phyloP scores from a whole-genome alignment of 257 asterid species.

The Solanum lycopersicoides region DNA sequence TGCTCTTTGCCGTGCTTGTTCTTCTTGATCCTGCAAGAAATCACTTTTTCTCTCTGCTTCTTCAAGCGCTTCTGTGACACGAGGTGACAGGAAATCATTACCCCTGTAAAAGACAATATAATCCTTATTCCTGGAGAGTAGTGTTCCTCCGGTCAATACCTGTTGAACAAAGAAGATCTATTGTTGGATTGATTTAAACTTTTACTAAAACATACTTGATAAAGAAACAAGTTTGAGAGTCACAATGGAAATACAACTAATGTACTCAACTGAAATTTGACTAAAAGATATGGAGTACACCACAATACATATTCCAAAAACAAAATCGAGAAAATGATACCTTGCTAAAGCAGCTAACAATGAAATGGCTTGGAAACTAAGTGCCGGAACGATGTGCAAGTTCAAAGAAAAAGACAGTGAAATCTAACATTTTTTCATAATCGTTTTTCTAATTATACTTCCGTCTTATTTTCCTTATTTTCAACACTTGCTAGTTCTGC shows the following conservation, averaged over 20 bases:
- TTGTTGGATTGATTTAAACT: neutral
- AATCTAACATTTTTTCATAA: neutral
- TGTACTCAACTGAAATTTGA: neutral
- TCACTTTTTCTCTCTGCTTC: conserved; percentile 49
- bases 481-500: neutral
- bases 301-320: neutral
- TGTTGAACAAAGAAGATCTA: conserved; percentile 15
- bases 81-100: conserved; percentile 71
- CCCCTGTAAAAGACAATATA: conserved; percentile 88
- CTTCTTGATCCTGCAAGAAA: conserved; percentile 72
- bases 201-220: neutral
- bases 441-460: neutral
- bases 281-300: neutral
- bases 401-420: neutral
- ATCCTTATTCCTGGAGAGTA: conserved; percentile 86
- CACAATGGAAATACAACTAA: neutral
- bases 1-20: conserved; percentile 62
- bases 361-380: neutral
- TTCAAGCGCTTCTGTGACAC: conserved; percentile 38
- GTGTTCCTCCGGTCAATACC: conserved; percentile 90
- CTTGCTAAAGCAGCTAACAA: neutral
- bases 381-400: neutral
- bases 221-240: neutral
- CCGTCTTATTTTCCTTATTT: neutral
- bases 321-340: neutral